Base-by-base conservation (phyloP, 2,329 filamentous ascomycete species). In the Blumeriella jaapii region DNA sequence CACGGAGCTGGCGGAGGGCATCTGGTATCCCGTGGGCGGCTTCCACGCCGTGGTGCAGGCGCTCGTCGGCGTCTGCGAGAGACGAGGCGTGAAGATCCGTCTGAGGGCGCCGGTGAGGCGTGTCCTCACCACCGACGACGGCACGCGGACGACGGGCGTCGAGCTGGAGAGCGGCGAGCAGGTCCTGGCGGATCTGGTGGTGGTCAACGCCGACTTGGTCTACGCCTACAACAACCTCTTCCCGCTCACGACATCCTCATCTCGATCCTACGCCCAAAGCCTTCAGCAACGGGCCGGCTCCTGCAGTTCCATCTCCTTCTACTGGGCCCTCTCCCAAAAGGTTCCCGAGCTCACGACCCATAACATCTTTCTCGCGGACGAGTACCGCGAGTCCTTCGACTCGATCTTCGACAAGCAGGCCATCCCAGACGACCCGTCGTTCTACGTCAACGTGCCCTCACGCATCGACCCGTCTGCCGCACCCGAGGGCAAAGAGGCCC, bases 381-480 rank as follows among this genome's bases (percentile, higher is more conserved):
- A 79, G 44, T 86, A 83, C 55, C 65, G 65, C 32, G 74, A 80
- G 47, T 77, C 69, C n/a, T 85, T 85, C 50, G 79, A 85, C 55
- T 68, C 70, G 39, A 85, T 85, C 40, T 85, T 86, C 64, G 73
- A 79, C 45, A 61, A 71, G 18, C 74, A 83, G 40, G 59, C 67
- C 2, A 71, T 85, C 6, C 81, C 81, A 1, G 55, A 66, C 1
- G 66, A 83, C 39, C 80, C 80, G 0, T 78, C 71, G 37, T 86
- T 85, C 61, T 85, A 85, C 57, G 70, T 85, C 57, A 83, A 85
- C 52, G 78, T 85, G 0, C 81, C 81, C 0, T 78, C 70, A 29
- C 68, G 79, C 9, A 67, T 83, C 6, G 81, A 85, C 45, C 61
- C 72, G 1, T 67, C 67, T 0, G 81, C 81, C 1, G 78, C 81